These are phyloP conservation scores for Pancytospora philotis DNA, from an alignment of 371 early-diverging fungal species.

Conservation along the genomic window DNA sequence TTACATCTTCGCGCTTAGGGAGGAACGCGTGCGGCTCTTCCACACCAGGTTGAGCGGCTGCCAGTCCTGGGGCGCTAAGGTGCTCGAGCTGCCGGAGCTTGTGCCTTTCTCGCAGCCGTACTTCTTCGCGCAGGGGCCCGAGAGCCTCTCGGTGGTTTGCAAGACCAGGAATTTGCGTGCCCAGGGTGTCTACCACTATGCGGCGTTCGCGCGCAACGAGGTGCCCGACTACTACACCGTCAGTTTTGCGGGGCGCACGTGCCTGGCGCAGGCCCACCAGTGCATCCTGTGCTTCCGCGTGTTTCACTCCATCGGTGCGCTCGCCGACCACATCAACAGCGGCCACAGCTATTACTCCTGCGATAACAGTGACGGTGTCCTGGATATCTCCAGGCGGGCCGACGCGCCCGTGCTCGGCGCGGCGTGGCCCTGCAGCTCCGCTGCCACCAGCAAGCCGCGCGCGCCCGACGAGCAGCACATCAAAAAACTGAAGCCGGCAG, in stretches of 20 bases:
- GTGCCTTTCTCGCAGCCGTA: background rate
- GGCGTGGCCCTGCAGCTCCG: no score
- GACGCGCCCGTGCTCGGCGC: no score
- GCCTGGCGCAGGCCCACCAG: background rate
- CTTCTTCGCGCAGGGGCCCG: background rate
- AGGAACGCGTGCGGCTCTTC: background rate
- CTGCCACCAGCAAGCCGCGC: background rate
- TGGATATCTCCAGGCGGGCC: no score
- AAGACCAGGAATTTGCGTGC: background rate
- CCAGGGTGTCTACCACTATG: background rate
- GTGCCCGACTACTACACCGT: background rate
- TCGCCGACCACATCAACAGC: slow-evolving; percentile 6
- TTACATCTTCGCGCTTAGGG: background rate
- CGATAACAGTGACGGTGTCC: no score
- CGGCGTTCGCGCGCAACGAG: background rate
- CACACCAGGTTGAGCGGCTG: background rate
- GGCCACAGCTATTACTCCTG: background rate
- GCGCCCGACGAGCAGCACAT: background rate
- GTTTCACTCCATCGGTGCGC: background rate
- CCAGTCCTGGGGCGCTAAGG: background rate
- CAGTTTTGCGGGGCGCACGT: background rate
- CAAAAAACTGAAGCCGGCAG: no score
- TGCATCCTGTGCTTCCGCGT: slow-evolving; percentile 9
- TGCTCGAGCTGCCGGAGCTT: no score
- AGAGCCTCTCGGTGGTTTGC: background rate